Evolutionary conservation across 768 basidiomycete species (phyloP).

Genomic region (Candolleomyces aberdarensis): DNA sequence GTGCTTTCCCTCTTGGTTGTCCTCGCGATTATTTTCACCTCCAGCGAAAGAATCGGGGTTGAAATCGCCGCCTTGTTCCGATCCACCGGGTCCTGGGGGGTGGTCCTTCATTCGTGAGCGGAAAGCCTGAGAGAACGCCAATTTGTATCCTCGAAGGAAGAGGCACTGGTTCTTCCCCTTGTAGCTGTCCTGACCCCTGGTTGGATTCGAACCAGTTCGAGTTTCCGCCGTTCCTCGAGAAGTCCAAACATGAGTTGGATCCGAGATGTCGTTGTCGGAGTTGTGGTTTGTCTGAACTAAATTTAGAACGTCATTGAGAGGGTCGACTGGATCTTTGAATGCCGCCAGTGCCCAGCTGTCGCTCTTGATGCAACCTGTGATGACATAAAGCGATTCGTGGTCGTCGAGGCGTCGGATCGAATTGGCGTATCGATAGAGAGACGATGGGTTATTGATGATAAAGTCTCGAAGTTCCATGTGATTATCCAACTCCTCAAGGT

Average conservation of each 20-base stretch:
- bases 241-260: not conserved
- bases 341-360: not conserved
- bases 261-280: not conserved
- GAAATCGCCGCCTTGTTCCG: not conserved
- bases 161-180: not conserved
- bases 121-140: not conserved
- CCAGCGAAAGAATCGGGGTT: not conserved
- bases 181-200: not conserved
- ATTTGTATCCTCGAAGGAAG: not conserved
- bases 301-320: not conserved
- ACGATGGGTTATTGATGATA: not conserved
- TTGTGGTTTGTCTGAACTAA: not conserved
- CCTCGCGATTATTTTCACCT: not conserved
- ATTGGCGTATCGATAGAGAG: not conserved
- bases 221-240: not conserved
- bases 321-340: not conserved
- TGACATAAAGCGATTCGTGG: not conserved
- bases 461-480: not conserved
- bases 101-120: not conserved
- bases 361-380: not conserved
- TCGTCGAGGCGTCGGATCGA: not conserved
- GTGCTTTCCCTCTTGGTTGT: not conserved
- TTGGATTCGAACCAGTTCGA: no score
- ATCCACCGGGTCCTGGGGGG: not conserved
- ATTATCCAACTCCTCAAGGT: not conserved